These are phyloP conservation scores for Megacollybia marginata DNA, from an alignment of 768 basidiomycete genomes.

Conservation along the genomic window DNA sequence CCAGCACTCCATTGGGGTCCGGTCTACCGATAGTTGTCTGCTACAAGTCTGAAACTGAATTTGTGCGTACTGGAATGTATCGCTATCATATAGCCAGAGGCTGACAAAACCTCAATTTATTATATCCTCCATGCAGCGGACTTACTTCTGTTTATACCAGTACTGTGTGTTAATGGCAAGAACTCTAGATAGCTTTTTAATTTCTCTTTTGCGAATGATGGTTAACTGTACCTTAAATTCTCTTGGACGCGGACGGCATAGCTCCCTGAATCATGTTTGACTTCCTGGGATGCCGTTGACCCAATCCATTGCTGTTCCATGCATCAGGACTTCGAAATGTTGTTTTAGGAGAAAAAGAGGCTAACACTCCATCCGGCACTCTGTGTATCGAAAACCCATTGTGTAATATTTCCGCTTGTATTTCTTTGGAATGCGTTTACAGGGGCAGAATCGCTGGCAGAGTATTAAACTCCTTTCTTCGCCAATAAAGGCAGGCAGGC, in stretches of 20 bases:
- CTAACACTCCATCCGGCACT: slow-evolving; percentile 39
- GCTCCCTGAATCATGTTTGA: slow-evolving; percentile 45
- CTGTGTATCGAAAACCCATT: slow-evolving; percentile 54
- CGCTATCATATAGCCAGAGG: slow-evolving; percentile 55
- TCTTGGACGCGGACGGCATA: slow-evolving; percentile 43
- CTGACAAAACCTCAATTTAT: slow-evolving; percentile 17
- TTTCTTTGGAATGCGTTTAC: slow-evolving; percentile 52
- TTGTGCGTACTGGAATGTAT: slow-evolving; percentile 21
- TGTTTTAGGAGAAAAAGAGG: slow-evolving; percentile 5
- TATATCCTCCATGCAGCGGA: background rate
- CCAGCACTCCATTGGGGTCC: slow-evolving; percentile 56
- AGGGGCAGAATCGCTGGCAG: slow-evolving; percentile 45
- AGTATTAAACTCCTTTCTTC: background rate
- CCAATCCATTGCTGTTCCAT: slow-evolving; percentile 38
- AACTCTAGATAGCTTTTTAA: slow-evolving; percentile 24
- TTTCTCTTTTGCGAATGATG: too few species aligned
- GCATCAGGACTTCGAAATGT: too few species aligned
- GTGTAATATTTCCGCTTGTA: slow-evolving; percentile 29
- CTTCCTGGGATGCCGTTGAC: slow-evolving; percentile 31
- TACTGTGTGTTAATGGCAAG: slow-evolving; percentile 55
- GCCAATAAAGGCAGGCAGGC: slow-evolving; percentile 4
- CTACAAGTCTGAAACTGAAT: too few species aligned
- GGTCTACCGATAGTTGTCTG: slow-evolving; percentile 9
- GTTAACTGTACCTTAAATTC: slow-evolving; percentile 29
- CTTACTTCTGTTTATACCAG: slow-evolving; percentile 55